These are phyloP conservation scores for Neohortaea acidophila DNA, from an alignment of 495 filamentous ascomycete genomes.

Conservation along the genomic window DNA sequence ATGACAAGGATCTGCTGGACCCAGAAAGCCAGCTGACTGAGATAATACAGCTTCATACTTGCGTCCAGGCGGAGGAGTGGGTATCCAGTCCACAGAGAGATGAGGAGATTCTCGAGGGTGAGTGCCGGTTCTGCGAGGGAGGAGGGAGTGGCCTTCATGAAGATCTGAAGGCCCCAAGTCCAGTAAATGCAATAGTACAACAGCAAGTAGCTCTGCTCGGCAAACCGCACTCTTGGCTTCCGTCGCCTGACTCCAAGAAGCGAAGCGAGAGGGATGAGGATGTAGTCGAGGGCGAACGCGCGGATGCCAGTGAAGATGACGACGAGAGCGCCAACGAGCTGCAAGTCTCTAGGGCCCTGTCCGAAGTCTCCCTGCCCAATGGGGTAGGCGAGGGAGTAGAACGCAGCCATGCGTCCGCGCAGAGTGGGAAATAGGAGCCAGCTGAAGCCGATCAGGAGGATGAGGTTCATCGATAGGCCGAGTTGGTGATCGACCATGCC, in stretches of 20 bases:
- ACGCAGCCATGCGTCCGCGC: conserved; percentile 61
- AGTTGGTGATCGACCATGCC: conserved; percentile 17
- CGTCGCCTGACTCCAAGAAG: conserved; percentile 49
- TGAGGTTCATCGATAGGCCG: conserved; percentile 61
- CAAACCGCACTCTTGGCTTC: conserved; percentile 63
- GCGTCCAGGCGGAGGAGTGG: conserved; percentile 57
- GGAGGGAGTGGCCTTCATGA: conserved; percentile 7
- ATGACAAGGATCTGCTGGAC: conserved; percentile 87
- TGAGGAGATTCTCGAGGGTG: conserved; percentile 5
- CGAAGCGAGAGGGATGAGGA: conserved; percentile 61
- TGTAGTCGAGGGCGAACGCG: conserved; percentile 71
- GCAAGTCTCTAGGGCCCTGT: conserved; percentile 63
- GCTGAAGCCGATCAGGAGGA: conserved; percentile 59
- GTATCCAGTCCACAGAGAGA: conserved; percentile 62
- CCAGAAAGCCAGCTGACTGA: conserved; percentile 86
- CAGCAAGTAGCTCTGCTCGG: conserved; percentile 83
- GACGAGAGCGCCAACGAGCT: conserved; percentile 64
- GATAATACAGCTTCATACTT: conserved; percentile 75
- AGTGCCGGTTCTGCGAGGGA: background rate
- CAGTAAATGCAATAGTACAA: conserved; percentile 69
- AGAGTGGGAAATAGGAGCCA: conserved; percentile 68
- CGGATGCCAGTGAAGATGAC: conserved; percentile 74
- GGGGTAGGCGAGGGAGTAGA: conserved; percentile 66
- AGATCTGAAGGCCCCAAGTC: conserved; percentile 60
- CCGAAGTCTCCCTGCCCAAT: conserved; percentile 50